A percentile compares a stretch with the other conserved stretches of the same genome.
phyloP scores from a whole-genome alignment of 2,329 filamentous ascomycete species.

The Arthrinium phaeospermum region DNA sequence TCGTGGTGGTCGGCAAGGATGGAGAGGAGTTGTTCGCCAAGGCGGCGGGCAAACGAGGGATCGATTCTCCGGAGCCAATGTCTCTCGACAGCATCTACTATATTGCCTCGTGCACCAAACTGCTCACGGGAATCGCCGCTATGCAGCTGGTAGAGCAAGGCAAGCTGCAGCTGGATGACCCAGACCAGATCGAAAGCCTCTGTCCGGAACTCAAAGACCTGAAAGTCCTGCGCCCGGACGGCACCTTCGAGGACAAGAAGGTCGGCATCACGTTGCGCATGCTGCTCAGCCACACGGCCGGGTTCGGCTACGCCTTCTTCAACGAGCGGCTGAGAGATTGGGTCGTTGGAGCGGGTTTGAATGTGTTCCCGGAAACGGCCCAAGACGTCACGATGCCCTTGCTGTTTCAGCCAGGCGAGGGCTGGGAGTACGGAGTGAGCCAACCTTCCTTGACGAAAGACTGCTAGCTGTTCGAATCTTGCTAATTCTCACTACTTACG shows the following conservation, averaged over 20 bases:
- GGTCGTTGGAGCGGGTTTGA: slow-evolving; percentile 54
- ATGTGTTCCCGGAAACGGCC: slow-evolving; percentile 62
- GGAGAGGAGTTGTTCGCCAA: slow-evolving; percentile 55
- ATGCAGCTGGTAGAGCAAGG: slow-evolving; percentile 65
- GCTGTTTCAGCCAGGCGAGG: slow-evolving; percentile 66
- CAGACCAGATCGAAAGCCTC: slow-evolving; percentile 50
- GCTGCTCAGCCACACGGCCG: slow-evolving; percentile 60
- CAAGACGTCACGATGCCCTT: slow-evolving; percentile 60
- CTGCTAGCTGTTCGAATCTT: neutral
- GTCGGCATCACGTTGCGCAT: slow-evolving; percentile 61
- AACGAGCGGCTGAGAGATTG: slow-evolving; percentile 54
- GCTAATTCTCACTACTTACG: neutral
- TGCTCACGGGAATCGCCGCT: slow-evolving; percentile 56
- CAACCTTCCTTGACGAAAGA: neutral
- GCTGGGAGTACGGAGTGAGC: slow-evolving; percentile 65
- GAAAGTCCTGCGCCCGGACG: slow-evolving; percentile 49
- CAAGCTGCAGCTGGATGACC: slow-evolving; percentile 53
- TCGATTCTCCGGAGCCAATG: slow-evolving; percentile 55
- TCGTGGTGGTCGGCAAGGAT: slow-evolving; percentile 48
- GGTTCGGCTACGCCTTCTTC: slow-evolving; percentile 64
- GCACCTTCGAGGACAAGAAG: slow-evolving; percentile 49
- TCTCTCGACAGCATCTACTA: slow-evolving; percentile 65
- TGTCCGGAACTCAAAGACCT: slow-evolving; percentile 55
- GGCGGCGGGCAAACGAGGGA: slow-evolving; percentile 53
- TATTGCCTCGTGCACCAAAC: slow-evolving; percentile 64